A percentile compares a stretch with the other conserved stretches of the same genome.
These are phyloP conservation scores for Tricholomella constricta DNA, from an alignment of 768 basidiomycete genomes.

Conservation along the genomic window DNA sequence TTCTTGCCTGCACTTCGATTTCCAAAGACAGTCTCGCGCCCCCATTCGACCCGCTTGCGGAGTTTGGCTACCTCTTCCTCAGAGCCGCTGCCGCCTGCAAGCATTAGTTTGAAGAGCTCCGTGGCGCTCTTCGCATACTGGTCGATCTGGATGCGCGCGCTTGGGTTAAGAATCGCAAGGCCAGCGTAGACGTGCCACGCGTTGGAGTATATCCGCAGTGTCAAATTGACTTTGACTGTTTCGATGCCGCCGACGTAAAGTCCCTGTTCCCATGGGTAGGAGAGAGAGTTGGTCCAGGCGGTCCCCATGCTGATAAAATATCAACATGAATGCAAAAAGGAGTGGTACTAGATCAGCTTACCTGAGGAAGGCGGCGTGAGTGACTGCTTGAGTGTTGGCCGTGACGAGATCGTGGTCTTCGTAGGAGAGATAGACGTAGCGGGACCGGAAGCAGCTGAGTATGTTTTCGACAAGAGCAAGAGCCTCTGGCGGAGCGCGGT, in stretches of 20 bases:
- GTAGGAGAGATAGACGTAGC: conserved; percentile 92
- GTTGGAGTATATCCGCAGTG: conserved; percentile 93
- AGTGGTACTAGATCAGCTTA: conserved; percentile 29
- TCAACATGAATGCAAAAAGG: neutral
- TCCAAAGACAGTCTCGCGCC: conserved; percentile 77
- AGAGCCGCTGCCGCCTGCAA: conserved; percentile 50
- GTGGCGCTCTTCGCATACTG: conserved; percentile 86
- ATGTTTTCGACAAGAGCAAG: conserved; percentile 81
- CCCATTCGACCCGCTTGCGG: conserved; percentile 70
- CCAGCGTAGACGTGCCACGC: conserved; percentile 99
- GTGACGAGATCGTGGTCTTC: conserved; percentile 96
- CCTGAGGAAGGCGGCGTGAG: conserved; percentile 97
- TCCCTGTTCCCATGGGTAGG: conserved; percentile 95
- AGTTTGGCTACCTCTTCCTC: conserved; percentile 48
- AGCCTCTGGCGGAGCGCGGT: conserved; percentile 76
- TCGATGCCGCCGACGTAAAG: conserved; percentile 97
- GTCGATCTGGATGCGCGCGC: conserved; percentile 84
- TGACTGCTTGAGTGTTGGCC: conserved; percentile 98
- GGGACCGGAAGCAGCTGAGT: conserved; percentile 75
- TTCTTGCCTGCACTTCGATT: conserved; percentile 29
- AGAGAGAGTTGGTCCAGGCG: conserved; percentile 77
- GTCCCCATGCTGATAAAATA: conserved; percentile 83
- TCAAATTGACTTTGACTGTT: conserved; percentile 96
- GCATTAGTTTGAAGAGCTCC: conserved; percentile 96
- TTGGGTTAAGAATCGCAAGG: conserved; percentile 95